phyloP scores from a whole-genome alignment of 345 rosid species.

The Isatis tinctoria region DNA sequence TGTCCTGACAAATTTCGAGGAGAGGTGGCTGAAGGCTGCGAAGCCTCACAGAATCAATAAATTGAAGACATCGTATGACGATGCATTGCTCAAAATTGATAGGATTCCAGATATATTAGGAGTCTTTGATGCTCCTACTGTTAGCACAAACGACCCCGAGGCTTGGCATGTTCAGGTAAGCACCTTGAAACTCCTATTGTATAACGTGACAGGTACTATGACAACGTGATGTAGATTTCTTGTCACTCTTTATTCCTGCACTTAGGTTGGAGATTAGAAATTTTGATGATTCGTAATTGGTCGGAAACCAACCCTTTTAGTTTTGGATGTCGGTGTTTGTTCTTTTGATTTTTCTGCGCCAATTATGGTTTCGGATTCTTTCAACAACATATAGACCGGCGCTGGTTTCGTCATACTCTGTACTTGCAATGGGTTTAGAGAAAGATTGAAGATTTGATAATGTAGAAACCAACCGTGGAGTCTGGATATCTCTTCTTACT shows the following conservation, averaged over 20 bases:
- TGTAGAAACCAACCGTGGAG: too few relatives aligned
- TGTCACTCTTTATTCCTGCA: background rate
- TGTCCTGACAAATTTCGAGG: conserved; percentile 86
- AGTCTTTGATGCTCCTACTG: conserved; percentile 47
- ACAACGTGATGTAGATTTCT: background rate
- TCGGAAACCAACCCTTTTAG: background rate
- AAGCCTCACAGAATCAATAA: conserved; percentile 78
- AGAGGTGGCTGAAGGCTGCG: conserved; percentile 84
- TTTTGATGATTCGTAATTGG: background rate
- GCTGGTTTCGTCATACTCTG: background rate
- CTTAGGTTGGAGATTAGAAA: background rate
- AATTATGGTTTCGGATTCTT: background rate
- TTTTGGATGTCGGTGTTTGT: background rate
- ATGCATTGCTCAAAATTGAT: conserved; percentile 69
- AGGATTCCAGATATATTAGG: conserved; percentile 82
- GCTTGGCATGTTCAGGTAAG: conserved; percentile 94
- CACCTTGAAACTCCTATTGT: background rate
- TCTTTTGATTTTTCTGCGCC: background rate
- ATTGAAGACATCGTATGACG: conserved; percentile 68
- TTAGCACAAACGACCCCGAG: conserved; percentile 54
- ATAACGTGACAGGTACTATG: background rate
- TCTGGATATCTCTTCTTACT: too few relatives aligned
- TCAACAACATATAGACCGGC: too few relatives aligned
- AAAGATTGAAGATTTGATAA: too few relatives aligned
- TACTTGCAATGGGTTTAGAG: background rate